A percentile compares a stretch with the other conserved stretches of the same genome.
Evolutionary conservation across 306 rosid species (phyloP).

Genomic region (Rosa multiflora): DNA sequence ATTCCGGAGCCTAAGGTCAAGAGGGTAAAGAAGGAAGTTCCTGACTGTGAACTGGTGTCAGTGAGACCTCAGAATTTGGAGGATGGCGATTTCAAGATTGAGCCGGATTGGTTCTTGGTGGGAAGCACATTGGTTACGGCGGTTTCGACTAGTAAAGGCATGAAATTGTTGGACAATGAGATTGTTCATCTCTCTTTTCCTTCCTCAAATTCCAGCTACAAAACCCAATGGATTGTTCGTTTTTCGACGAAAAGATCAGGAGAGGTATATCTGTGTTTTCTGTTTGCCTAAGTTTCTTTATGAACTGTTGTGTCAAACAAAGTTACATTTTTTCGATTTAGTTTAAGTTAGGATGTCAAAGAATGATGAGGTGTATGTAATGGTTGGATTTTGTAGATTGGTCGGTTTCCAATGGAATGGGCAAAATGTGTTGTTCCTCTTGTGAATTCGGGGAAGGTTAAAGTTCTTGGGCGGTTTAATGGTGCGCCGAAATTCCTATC

Average conservation of each 20-base stretch:
- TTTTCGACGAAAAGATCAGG: slow-evolving; percentile 75
- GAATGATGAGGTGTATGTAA: too few species aligned
- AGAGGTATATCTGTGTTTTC: slow-evolving; percentile 37
- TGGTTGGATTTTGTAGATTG: slow-evolving; percentile 49
- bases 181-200: slow-evolving; percentile 58
- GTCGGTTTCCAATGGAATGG: slow-evolving; percentile 91
- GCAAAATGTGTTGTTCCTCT: slow-evolving; percentile 63
- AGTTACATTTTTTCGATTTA: too few species aligned
- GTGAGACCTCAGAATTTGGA: slow-evolving; percentile 29
- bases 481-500: slow-evolving; percentile 51
- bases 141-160: slow-evolving; percentile 61
- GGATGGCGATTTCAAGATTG: slow-evolving; percentile 66
- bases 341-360: too few species aligned
- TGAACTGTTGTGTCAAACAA: too few species aligned
- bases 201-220: slow-evolving; percentile 16
- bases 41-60: not conserved
- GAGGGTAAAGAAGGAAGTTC: slow-evolving; percentile 13
- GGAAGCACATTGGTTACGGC: slow-evolving; percentile 62
- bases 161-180: slow-evolving; percentile 68
- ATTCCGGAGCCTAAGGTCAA: not conserved
- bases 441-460: slow-evolving; percentile 53
- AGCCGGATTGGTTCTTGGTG: slow-evolving; percentile 58
- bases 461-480: slow-evolving; percentile 56
- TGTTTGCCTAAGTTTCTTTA: too few species aligned
- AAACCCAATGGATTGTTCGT: slow-evolving; percentile 64